Base-by-base conservation (phyloP, 441 rosid genomes). In the Rhodomyrtus psidioides region DNA sequence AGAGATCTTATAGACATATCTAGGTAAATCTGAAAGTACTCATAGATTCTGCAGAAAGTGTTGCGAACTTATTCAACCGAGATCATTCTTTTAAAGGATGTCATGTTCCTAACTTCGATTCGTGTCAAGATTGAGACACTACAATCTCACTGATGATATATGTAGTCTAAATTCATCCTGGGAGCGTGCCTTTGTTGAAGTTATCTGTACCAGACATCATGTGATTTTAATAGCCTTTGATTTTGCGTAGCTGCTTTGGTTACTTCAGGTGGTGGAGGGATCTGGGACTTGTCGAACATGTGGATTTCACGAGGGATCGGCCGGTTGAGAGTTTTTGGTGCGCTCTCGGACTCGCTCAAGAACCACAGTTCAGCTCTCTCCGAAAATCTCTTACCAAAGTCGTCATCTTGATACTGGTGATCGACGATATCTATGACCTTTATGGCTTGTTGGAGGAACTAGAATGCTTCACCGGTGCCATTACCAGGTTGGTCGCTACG, bases 231-330 rank as follows among this genome's bases (percentile, higher is more conserved):
- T 34, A 0, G 13, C 12, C 34, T 34, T 65, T 34, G 49, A 42
- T 9, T 2, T 65, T 65, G 79, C 34, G 12, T 34, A 34, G n/a
- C 19, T 34, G 49, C 79, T 57, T 26, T 12, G 39, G 79, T 16
- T 60, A 5, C 16, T 23, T 56, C 82, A 91, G 95, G 87, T 93
- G 94, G 95, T 92, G 94, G 94, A 86, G 85, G 81, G 89, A 88
- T 81, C 57, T 89, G 27, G 89, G 87, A 10, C 75, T 93, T 21
- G 86, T 88, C 49, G 89, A n/a, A n/a, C n/a, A n/a, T n/a, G n/a
- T n/a, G n/a, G n/a, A n/a, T n/a, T n/a, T n/a, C n/a, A n/a, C n/a
- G n/a, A n/a, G n/a, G n/a, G n/a, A n/a, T n/a, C n/a, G n/a, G n/a
- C n/a, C n/a, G n/a, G n/a, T n/a, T n/a, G n/a, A n/a, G n/a, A n/a